These are phyloP conservation scores for Castanea mollissima DNA, from an alignment of 306 rosid genomes.

Conservation along the genomic window DNA sequence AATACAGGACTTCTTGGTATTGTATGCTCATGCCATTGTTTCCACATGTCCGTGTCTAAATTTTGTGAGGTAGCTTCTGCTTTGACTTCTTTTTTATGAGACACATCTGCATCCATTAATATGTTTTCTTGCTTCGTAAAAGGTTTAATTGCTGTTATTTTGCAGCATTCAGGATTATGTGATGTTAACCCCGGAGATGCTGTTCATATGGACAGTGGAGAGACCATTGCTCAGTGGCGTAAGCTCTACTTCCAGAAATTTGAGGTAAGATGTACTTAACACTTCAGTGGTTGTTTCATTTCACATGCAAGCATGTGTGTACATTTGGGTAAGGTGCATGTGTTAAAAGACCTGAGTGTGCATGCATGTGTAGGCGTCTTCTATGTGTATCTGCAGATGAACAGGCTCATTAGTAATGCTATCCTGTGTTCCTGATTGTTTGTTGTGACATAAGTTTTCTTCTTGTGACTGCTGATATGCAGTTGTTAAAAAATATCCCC, in stretches of 20 bases:
- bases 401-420: background rate
- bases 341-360: background rate
- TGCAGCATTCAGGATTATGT: constrained; percentile 63
- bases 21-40: constrained; percentile 64
- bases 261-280: constrained; percentile 48
- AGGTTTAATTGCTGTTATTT: constrained; percentile 17
- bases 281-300: constrained; percentile 7
- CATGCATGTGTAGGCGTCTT: background rate
- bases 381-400: background rate
- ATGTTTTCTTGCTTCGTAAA: constrained; percentile 5
- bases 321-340: background rate
- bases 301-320: background rate
- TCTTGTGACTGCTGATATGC: background rate
- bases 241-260: constrained; percentile 47
- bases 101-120: constrained; percentile 10
- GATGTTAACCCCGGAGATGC: constrained; percentile 55
- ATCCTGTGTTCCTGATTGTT: background rate
- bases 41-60: constrained; percentile 64
- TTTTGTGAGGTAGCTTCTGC: constrained; percentile 61
- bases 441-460: background rate
- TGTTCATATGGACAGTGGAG: constrained; percentile 58
- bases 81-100: constrained; percentile 1
- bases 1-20: constrained; percentile 53
- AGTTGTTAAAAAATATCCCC: background rate
- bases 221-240: constrained; percentile 59